Percentiles rank a stretch among this genome's conserved stretches.
These are phyloP conservation scores for Luffa aegyptiaca DNA, from an alignment of 306 rosid genomes.

Conservation along the genomic window DNA sequence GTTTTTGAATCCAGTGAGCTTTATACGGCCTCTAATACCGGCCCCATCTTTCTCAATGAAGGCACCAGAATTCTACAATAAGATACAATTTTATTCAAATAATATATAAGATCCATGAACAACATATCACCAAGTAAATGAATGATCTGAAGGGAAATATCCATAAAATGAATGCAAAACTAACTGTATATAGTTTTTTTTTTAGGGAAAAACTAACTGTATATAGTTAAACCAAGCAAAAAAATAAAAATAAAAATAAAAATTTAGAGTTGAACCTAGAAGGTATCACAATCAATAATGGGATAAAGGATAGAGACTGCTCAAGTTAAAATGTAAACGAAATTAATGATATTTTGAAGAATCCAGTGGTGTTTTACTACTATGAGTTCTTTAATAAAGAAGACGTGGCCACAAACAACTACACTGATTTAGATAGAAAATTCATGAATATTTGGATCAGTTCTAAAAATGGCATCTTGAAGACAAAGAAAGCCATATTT, in stretches of 20 bases:
- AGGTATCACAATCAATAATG: neutral
- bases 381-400: neutral
- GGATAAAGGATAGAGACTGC: neutral
- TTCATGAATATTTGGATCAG: neutral
- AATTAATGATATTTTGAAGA: neutral
- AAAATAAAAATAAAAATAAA: neutral
- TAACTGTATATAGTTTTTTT: too few species aligned
- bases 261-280: neutral
- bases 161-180: neutral
- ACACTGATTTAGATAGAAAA: neutral
- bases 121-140: neutral
- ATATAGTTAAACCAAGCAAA: neutral
- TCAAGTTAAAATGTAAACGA: neutral
- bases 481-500: neutral
- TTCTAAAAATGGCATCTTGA: neutral
- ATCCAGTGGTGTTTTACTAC: neutral
- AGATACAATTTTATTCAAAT: slow-evolving; percentile 11
- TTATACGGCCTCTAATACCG: slow-evolving; percentile 63
- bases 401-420: neutral
- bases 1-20: slow-evolving; percentile 61
- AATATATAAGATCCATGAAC: neutral
- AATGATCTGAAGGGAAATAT: neutral
- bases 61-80: slow-evolving; percentile 77
- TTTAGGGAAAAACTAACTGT: neutral
- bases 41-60: slow-evolving; percentile 91